Evolutionary conservation across 495 filamentous ascomycete species (phyloP), one percentile per base, ranked within the genome.

Genomic region (Penicillium cinerascens): DNA sequence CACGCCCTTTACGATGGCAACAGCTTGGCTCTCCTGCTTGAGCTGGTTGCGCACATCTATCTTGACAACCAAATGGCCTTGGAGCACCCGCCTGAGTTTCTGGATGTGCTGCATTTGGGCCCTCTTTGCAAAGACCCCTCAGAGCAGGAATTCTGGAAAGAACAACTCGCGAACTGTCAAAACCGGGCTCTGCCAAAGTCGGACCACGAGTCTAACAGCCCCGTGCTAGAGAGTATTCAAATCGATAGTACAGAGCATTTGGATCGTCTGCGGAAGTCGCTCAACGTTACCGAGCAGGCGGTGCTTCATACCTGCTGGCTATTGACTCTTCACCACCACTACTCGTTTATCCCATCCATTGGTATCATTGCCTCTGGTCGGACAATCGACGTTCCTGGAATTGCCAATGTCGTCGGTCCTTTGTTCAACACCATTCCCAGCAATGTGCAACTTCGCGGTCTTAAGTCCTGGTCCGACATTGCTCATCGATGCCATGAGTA

Each of bases 1-100:
- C 92, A 97, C 61, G 89, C 82, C 6, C 70, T 97, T 0, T 97
- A 97, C 59, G 92, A 97, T 70, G 92, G 87, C 1, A 87, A 81
- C 58, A 92, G 89, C 47, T 76, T 95, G 23, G 64, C 77, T 0
- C 69, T 91, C 22, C 63, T 96, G 0, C 68, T 96, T 15, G 68
- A 76, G 5, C 68, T 75, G 20, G 72, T 91, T 26, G 69, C 69
- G 15, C 49, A 53, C 6, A 63, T 64, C 26, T 82, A 82, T 46
- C 41, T 57, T 4, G 27, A 40, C 13, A 41, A 51, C 9, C 36
- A 25, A 6, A 52, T 27, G 35, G 44, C 43, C 8, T 37, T 18
- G 1, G 20, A 54, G 9, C 8, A 42, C 13, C 45, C 51, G n/a
- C 54, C 59, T 3, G 53, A 66, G 2, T 73, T 81, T 49, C 47